Percentiles rank a stretch among this genome's conserved stretches.
Evolutionary conservation across 805 yeast genomes (phyloP).

Genomic region (Spathaspora girioi): DNA sequence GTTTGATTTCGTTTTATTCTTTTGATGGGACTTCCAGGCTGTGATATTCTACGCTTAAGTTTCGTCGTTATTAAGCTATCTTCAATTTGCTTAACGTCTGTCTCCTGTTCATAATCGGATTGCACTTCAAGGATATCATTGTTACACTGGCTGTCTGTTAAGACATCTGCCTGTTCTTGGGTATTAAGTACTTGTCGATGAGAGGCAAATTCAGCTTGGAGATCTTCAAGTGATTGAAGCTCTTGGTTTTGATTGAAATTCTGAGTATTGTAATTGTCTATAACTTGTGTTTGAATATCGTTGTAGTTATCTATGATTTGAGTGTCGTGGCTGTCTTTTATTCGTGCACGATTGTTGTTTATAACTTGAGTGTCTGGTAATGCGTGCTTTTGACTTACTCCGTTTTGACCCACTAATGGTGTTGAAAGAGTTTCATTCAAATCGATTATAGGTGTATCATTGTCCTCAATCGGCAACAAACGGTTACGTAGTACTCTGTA

Average conservation of each 20-base stretch:
- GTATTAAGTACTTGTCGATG: slow-evolving; percentile 32
- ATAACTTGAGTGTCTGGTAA: slow-evolving; percentile 2
- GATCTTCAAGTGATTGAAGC: background rate
- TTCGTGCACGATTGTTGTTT: background rate
- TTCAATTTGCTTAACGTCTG: background rate
- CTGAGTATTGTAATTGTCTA: background rate
- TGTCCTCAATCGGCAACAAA: background rate
- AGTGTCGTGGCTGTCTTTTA: background rate
- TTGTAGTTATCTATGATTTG: background rate
- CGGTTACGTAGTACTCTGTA: background rate
- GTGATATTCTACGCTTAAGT: background rate
- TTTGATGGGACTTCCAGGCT: background rate
- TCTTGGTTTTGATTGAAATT: background rate
- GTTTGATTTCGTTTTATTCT: background rate
- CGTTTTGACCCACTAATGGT: background rate
- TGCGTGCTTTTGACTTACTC: background rate
- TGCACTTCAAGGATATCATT: slow-evolving; percentile 8
- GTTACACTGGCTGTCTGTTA: slow-evolving; percentile 4
- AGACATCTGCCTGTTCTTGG: slow-evolving; percentile 15
- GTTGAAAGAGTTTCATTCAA: background rate
- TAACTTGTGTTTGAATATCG: slow-evolving; percentile 4
- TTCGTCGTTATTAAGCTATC: slow-evolving; percentile 18
- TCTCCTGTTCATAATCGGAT: slow-evolving; percentile 15
- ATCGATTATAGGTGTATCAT: background rate
- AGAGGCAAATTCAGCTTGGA: slow-evolving; percentile 5